Conservation (phyloP, 495 filamentous ascomycete genomes). For the Neurospora sp. region DNA sequence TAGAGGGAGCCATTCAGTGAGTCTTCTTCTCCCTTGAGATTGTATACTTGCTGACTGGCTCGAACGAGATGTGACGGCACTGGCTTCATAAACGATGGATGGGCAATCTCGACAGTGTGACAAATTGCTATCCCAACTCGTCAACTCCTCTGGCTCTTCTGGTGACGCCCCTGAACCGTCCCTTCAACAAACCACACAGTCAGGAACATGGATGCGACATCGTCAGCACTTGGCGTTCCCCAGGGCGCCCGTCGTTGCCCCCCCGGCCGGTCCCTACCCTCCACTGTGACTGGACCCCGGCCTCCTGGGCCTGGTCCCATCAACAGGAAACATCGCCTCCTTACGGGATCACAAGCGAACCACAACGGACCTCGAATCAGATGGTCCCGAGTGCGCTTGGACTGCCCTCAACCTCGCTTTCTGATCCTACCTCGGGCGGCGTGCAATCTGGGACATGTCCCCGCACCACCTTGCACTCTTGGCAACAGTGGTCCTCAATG, state of each 20-base stretch:
- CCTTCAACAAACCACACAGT: background rate
- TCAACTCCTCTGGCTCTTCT: background rate
- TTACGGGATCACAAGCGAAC: conserved; percentile 8
- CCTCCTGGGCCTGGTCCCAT: conserved; percentile 5
- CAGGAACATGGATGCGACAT: conserved; percentile 11
- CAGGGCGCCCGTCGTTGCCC: background rate
- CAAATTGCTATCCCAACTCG: background rate
- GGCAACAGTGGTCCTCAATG: background rate
- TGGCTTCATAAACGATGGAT: background rate
- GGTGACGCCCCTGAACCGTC: background rate
- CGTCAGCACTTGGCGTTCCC: background rate
- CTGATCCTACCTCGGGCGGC: conserved; percentile 15
- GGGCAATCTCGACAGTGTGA: background rate
- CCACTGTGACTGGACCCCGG: conserved; percentile 12
- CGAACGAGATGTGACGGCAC: background rate
- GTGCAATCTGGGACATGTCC: conserved; percentile 11
- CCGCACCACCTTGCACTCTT: conserved; percentile 7
- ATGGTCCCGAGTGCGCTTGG: background rate
- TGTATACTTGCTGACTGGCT: background rate
- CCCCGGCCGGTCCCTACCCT: conserved; percentile 5
- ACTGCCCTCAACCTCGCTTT: background rate
- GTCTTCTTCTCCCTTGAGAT: background rate
- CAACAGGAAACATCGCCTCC: conserved; percentile 4
- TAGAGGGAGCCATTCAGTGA: background rate
- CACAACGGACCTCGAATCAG: background rate